phyloP scores from a whole-genome alignment of 2,329 filamentous ascomycete species.

The Cyanodermella asteris region DNA sequence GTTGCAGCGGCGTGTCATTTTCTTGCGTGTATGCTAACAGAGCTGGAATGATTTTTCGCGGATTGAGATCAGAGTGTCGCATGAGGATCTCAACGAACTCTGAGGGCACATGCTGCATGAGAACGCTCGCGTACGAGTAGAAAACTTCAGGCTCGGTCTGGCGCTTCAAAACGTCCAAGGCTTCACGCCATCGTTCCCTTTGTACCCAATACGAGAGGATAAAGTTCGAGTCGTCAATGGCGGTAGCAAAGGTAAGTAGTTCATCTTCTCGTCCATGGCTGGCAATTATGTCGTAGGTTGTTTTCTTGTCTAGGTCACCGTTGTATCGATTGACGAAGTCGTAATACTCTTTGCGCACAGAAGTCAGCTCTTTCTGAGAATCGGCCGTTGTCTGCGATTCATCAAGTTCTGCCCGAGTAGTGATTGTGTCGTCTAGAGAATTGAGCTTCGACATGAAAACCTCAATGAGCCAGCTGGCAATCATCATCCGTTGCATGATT shows the following conservation, averaged over 20 bases:
- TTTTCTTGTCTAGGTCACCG: conserved; percentile 68
- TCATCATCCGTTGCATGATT: conserved; percentile 85
- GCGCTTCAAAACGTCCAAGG: conserved; percentile 70
- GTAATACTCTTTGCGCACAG: conserved; percentile 58
- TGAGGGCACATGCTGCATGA: conserved; percentile 70
- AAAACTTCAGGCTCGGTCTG: conserved; percentile 86
- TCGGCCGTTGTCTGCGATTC: conserved; percentile 50
- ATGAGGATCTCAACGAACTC: conserved; percentile 91
- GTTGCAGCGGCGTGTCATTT: conserved; percentile 39
- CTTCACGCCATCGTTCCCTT: conserved; percentile 74
- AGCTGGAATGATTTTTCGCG: conserved; percentile 76
- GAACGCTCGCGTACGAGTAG: conserved; percentile 89
- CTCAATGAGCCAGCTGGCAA: conserved; percentile 86
- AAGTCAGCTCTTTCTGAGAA: conserved; percentile 47
- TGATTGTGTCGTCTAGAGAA: conserved; percentile 78
- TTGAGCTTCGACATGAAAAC: conserved; percentile 96
- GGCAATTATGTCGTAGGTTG: conserved; percentile 85
- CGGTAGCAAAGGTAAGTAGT: conserved; percentile 71
- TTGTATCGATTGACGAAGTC: conserved; percentile 77
- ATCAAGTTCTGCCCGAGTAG: conserved; percentile 62
- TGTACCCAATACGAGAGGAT: conserved; percentile 95
- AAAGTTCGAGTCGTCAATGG: conserved; percentile 80
- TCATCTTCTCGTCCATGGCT: conserved; percentile 90
- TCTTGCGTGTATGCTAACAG: conserved; percentile 76
- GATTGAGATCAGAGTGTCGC: conserved; percentile 67